These are phyloP conservation scores for Berberis thunbergii DNA, from an alignment of 164 flowering plant species.

Conservation along the genomic window DNA sequence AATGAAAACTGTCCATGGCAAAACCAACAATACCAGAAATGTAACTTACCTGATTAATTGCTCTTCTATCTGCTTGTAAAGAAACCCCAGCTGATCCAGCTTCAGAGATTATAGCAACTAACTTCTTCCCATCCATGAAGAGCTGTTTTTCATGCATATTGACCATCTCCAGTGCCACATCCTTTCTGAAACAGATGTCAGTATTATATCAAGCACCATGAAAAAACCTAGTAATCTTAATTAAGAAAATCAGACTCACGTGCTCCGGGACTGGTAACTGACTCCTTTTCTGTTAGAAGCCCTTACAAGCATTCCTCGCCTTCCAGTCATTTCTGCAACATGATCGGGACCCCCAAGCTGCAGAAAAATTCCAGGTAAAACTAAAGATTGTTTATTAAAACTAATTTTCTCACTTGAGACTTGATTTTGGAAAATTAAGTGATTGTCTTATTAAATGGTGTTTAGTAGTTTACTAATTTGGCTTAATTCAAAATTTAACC, in stretches of 20 bases:
- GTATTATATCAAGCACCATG: constrained; percentile 2
- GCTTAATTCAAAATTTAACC: too few relatives aligned
- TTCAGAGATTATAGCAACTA: constrained; percentile 92
- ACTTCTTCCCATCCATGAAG: constrained; percentile 92
- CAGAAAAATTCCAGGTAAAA: constrained; percentile 4
- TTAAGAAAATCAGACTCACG: constrained; percentile 49
- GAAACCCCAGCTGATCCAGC: constrained; percentile 99
- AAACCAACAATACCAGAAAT: too few relatives aligned
- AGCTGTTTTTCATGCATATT: constrained; percentile 96
- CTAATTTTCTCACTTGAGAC: too few relatives aligned
- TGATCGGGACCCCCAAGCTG: constrained; percentile 99
- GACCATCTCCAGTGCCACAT: constrained; percentile 95
- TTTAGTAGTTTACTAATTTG: too few relatives aligned
- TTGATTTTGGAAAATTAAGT: too few relatives aligned
- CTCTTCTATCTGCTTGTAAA: constrained; percentile 95
- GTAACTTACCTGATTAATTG: constrained; percentile 61
- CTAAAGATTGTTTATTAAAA: too few relatives aligned
- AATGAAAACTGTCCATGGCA: too few relatives aligned
- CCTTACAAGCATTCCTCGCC: constrained; percentile 96
- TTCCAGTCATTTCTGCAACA: constrained; percentile 96
- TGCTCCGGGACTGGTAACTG: constrained; percentile 84
- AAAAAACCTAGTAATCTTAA: background rate
- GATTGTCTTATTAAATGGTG: too few relatives aligned
- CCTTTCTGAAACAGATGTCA: constrained; percentile 54
- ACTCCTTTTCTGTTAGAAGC: constrained; percentile 90